Conservation (phyloP, 768 basidiomycete species). For the Leccinum pellstonianum region DNA sequence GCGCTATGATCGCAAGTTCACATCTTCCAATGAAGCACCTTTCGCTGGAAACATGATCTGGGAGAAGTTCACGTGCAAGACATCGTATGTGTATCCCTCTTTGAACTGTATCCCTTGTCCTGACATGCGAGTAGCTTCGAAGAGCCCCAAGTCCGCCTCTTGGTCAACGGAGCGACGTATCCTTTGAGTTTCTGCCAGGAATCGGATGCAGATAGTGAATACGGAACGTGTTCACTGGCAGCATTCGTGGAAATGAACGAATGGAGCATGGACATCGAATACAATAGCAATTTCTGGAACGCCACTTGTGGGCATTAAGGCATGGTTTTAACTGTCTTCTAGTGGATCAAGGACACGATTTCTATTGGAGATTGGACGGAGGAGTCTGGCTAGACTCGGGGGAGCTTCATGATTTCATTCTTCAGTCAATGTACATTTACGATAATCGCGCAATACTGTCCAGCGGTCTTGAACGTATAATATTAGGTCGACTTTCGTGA, state of each 20-base stretch:
- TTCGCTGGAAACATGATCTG: constrained; percentile 44
- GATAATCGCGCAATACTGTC: not conserved
- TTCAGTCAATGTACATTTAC: not conserved
- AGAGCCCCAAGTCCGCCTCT: constrained; percentile 40
- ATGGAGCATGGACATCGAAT: constrained; percentile 26
- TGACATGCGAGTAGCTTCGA: constrained; percentile 25
- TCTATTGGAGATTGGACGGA: no score
- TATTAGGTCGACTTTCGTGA: no score
- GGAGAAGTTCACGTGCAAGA: constrained; percentile 41
- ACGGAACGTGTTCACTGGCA: constrained; percentile 39
- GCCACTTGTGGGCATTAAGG: constrained; percentile 27
- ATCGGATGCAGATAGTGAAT: constrained; percentile 26
- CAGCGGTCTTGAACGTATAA: not conserved
- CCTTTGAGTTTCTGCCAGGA: constrained; percentile 36
- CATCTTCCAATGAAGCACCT: constrained; percentile 38
- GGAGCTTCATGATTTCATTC: not conserved
- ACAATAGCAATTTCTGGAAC: constrained; percentile 36
- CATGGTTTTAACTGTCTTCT: no score
- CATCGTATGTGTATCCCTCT: constrained; percentile 26
- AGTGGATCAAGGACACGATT: no score
- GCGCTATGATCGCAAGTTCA: constrained; percentile 33
- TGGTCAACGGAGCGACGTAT: constrained; percentile 40
- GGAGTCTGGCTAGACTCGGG: no score
- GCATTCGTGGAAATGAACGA: constrained; percentile 33
- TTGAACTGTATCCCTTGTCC: not conserved